Evolutionary conservation across 257 asterid genomes (phyloP).

Genomic region (Jaltomata sinuosa): DNA sequence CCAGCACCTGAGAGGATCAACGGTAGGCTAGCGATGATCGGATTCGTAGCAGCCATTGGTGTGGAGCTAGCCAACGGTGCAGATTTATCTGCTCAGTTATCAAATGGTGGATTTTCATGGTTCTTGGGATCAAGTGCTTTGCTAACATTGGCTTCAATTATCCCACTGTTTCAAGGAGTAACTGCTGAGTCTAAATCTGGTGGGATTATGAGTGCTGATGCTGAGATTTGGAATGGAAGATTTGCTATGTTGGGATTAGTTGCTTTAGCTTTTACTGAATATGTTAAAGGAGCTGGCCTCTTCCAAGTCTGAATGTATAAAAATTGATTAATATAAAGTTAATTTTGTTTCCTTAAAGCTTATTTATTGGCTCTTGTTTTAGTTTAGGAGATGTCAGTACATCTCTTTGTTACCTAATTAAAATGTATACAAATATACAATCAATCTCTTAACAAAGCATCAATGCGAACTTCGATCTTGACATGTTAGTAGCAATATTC

Average conservation of each 20-base stretch:
- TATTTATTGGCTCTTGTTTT: neutral
- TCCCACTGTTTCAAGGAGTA: conserved; percentile 55
- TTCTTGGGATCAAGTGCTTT: conserved; percentile 39
- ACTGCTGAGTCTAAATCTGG: conserved; percentile 40
- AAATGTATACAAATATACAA: neutral
- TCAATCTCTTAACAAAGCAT: neutral
- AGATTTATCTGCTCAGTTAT: conserved; percentile 42
- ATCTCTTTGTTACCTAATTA: neutral
- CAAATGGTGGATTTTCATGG: conserved; percentile 51
- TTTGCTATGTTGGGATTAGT: conserved; percentile 81
- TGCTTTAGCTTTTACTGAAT: conserved; percentile 77
- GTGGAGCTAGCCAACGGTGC: conserved; percentile 53
- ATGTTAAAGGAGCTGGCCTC: conserved; percentile 54
- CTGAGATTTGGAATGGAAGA: conserved; percentile 82
- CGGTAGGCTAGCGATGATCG: conserved; percentile 79
- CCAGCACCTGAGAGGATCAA: conserved; percentile 83
- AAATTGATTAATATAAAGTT: neutral
- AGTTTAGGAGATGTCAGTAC: neutral
- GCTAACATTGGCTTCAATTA: conserved; percentile 52
- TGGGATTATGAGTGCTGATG: conserved; percentile 46
- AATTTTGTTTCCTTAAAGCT: neutral
- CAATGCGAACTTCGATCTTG: neutral
- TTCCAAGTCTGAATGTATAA: conserved; percentile 6
- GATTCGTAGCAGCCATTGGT: conserved; percentile 71
- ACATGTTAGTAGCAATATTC: neutral